Conservation (phyloP, 495 filamentous ascomycete species). For the Xylaria bambusicola region DNA sequence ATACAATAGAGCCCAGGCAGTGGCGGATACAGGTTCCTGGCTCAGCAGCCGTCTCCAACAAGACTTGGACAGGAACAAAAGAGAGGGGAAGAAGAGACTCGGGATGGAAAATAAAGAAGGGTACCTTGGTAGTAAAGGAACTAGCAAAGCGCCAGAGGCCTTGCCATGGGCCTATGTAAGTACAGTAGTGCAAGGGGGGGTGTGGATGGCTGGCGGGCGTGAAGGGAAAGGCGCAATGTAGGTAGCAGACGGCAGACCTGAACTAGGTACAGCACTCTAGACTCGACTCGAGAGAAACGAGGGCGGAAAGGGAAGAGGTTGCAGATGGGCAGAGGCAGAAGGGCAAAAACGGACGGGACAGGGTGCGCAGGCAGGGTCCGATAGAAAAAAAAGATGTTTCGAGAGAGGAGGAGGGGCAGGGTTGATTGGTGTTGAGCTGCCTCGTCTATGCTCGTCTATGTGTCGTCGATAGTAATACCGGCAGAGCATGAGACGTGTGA, state of each 20-base stretch:
- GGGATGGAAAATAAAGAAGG: constrained; percentile 18
- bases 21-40: constrained; percentile 7
- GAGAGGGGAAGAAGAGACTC: constrained; percentile 23
- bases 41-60: constrained; percentile 6
- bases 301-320: constrained; percentile 22
- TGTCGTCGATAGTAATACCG: not conserved
- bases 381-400: constrained; percentile 24
- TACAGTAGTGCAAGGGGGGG: not conserved
- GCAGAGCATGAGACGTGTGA: not conserved
- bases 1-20: constrained; percentile 5
- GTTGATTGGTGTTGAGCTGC: constrained; percentile 27
- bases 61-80: constrained; percentile 14
- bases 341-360: constrained; percentile 28
- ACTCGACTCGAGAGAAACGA: not conserved
- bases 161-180: too few species aligned
- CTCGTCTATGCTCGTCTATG: not conserved
- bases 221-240: not conserved
- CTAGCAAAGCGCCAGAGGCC: not conserved
- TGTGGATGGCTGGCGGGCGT: not conserved
- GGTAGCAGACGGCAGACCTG: not conserved
- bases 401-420: constrained; percentile 33
- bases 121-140: constrained; percentile 4
- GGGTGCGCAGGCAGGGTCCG: constrained; percentile 23
- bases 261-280: not conserved
- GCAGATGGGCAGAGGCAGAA: constrained; percentile 25